Evolutionary conservation across 2,329 filamentous ascomycete species (phyloP).

Genomic region (Neofusicoccum kwambonambiense): DNA sequence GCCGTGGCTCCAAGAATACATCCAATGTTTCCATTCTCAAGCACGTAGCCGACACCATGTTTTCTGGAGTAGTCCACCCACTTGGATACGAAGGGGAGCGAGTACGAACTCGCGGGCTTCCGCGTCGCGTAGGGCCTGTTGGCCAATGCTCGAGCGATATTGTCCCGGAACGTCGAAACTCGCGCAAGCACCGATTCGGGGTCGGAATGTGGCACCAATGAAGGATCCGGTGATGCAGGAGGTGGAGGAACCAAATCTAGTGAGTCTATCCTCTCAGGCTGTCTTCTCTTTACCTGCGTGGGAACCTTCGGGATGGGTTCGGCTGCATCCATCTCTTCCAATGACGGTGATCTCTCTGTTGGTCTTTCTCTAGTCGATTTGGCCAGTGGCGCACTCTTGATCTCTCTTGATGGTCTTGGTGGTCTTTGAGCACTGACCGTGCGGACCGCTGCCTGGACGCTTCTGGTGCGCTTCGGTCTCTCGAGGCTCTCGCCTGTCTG

Average conservation of each 20-base stretch:
- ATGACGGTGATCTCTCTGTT: neutral
- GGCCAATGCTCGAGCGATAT: constrained; percentile 45
- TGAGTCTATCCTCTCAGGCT: constrained; percentile 15
- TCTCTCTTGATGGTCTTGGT: constrained; percentile 10
- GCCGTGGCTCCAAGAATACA: constrained; percentile 56
- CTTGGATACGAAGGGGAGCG: constrained; percentile 62
- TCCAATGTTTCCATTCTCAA: constrained; percentile 78
- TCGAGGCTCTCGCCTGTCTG: constrained; percentile 33
- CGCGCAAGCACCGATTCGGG: constrained; percentile 46
- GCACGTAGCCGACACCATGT: constrained; percentile 78
- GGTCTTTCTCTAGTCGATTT: constrained; percentile 9
- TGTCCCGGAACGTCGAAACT: constrained; percentile 46
- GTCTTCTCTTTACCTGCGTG: neutral
- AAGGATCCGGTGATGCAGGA: neutral
- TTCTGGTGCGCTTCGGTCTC: constrained; percentile 35
- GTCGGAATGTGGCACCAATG: constrained; percentile 38
- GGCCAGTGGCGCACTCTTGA: neutral
- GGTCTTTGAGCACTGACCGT: constrained; percentile 16
- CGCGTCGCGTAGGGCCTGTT: constrained; percentile 35
- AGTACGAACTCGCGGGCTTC: constrained; percentile 54
- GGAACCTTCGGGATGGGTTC: neutral
- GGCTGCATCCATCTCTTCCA: neutral
- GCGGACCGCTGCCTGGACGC: constrained; percentile 32
- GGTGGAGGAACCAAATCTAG: neutral
- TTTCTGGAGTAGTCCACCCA: constrained; percentile 91